Evolutionary conservation across 768 basidiomycete genomes (phyloP).

Genomic region (Naganishia friedmannii): DNA sequence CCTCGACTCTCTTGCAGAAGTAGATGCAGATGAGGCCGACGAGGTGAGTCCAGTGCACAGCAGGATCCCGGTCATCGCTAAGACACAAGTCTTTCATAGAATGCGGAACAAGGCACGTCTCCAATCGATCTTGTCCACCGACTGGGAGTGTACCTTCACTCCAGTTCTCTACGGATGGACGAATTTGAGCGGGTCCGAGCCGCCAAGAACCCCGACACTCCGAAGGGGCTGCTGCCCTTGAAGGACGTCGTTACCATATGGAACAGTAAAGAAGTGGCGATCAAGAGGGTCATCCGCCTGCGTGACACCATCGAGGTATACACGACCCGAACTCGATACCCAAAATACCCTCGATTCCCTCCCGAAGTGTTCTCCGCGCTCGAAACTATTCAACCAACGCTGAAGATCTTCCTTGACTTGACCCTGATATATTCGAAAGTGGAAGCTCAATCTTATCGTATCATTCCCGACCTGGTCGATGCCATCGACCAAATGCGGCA

Average conservation of each 20-base stretch:
- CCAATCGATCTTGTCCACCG: not conserved
- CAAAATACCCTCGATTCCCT: no score
- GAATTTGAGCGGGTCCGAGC: not conserved
- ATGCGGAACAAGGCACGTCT: not conserved
- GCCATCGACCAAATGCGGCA: not conserved
- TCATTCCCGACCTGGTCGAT: not conserved
- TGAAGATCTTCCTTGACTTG: no score
- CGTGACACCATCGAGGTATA: not conserved
- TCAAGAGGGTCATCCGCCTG: not conserved
- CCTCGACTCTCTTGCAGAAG: not conserved
- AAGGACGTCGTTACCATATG: not conserved
- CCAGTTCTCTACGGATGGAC: not conserved
- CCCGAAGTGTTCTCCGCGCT: no score
- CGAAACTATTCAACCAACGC: no score
- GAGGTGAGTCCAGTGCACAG: not conserved
- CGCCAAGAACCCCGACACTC: not conserved
- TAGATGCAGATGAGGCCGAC: not conserved
- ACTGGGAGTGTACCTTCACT: not conserved
- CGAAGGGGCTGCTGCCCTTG: not conserved
- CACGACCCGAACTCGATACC: not conserved
- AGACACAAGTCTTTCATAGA: no score
- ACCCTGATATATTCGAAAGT: no score
- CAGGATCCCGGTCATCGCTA: no score
- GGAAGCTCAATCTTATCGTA: no score
- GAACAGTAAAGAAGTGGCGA: not conserved